Conservation (phyloP, 148 eudicot species). For the Cornus florida region DNA sequence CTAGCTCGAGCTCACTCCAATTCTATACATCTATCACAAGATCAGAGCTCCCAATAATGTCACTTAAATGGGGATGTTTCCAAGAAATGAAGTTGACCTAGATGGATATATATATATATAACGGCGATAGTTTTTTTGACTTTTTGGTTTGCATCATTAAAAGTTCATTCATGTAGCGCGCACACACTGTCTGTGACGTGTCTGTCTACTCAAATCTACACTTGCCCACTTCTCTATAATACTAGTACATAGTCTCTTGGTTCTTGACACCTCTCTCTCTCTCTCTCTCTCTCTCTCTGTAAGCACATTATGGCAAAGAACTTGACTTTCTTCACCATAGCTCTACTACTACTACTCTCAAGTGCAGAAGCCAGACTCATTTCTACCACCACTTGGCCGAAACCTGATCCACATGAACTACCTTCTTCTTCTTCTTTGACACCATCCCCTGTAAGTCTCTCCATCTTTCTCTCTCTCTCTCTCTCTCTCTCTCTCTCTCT, state of each 20-base stretch:
- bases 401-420: neutral
- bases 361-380: conserved; percentile 1
- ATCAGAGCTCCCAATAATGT: neutral
- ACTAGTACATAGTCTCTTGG: neutral
- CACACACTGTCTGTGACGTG: too few species aligned
- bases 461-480: neutral
- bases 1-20: too few species aligned
- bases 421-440: neutral
- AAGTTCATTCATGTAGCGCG: too few species aligned
- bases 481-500: neutral
- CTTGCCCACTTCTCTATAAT: neutral
- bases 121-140: neutral
- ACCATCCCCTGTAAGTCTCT: neutral
- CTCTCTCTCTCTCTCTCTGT: neutral
- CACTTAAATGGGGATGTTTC: neutral
- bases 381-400: too few species aligned
- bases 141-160: neutral
- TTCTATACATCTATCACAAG: too few species aligned
- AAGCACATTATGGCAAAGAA: neutral
- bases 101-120: too few species aligned
- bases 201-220: neutral
- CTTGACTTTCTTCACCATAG: neutral
- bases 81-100: neutral
- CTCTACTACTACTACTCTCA: neutral
- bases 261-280: neutral